Evolutionary conservation across 306 rosid species (phyloP), one percentile per base, ranked within the genome.

Genomic region (Vigna mungo): DNA sequence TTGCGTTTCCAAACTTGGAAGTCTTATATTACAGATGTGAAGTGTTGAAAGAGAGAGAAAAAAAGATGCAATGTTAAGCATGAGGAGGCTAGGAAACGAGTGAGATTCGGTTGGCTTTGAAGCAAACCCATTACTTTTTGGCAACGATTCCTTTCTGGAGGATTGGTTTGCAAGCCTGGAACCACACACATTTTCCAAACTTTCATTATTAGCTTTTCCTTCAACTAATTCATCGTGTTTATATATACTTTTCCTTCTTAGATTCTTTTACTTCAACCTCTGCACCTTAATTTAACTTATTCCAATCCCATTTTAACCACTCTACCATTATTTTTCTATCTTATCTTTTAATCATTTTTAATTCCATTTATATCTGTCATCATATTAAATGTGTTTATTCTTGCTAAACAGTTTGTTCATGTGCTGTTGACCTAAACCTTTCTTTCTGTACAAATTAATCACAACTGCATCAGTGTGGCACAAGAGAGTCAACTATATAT

Each of bases 71-170:
- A 80, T 86, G 84, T 79, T 56, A 84, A 86, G 94, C 85, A 85
- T 85, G 95, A 86, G 89, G 94, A 90, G 86, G 90, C 75, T 72
- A 86, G 92, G 95, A 87, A 88, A 88, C 60, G 86, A 91, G 98
- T 89, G 91, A 88, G 93, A 93, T 93, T 91, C 98, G 90, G 93
- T 91, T 91, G 96, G 92, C 92, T 91, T 89, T 85, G 93, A 93
- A 93, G 98, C 98, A 93, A 93, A 88, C 92, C 90, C 94, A 60
- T 88, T 91, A 87, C 98, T 89, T 93, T 88, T 89, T 75, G 43
- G 77, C 82, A 80, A 93, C 90, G 96, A 89, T 91, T 91, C 95
- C 93, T 89, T 86, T 84, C 89, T 85, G 89, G 85, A 90, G 85
- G 88, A 89, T 90, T 93, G 88, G 86, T 81, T 90, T 93, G 92